Percentiles rank a stretch among this genome's conserved stretches.
Evolutionary conservation across 2,329 filamentous ascomycete genomes (phyloP).

Genomic region (Xylariaceae sp.): DNA sequence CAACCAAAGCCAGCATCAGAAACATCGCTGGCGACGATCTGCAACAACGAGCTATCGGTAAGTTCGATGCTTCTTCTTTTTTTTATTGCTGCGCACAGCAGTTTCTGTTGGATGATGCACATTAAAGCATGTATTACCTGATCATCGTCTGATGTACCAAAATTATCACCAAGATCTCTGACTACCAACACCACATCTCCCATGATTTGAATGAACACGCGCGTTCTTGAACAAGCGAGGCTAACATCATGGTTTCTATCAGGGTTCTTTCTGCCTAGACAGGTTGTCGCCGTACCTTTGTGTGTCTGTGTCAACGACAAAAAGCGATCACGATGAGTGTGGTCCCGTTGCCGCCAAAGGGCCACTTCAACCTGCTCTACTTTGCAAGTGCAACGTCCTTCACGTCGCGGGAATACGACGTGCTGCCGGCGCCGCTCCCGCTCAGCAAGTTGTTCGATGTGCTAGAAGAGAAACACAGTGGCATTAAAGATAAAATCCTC

Average conservation of each 20-base stretch:
- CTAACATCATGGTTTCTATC: slow-evolving; percentile 14
- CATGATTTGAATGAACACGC: slow-evolving; percentile 14
- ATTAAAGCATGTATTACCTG: slow-evolving; percentile 56
- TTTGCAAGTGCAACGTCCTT: slow-evolving; percentile 71
- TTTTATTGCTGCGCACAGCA: slow-evolving; percentile 33
- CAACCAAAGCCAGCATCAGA: slow-evolving; percentile 5
- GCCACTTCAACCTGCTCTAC: slow-evolving; percentile 75
- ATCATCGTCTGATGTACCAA: slow-evolving; percentile 49
- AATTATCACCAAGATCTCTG: slow-evolving; percentile 70
- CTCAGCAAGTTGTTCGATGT: slow-evolving; percentile 58
- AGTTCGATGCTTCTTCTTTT: neutral
- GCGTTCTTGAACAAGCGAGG: neutral
- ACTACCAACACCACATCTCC: slow-evolving; percentile 35
- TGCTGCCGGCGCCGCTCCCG: slow-evolving; percentile 60
- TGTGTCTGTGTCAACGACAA: no score
- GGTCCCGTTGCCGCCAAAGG: slow-evolving; percentile 46
- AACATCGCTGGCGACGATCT: neutral
- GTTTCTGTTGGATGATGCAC: slow-evolving; percentile 43
- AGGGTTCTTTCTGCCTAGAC: neutral
- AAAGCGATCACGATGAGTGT: slow-evolving; percentile 31
- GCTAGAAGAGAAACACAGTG: slow-evolving; percentile 65
- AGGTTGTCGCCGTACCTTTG: neutral
- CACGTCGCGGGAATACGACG: slow-evolving; percentile 62
- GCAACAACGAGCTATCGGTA: slow-evolving; percentile 1
- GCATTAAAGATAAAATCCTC: slow-evolving; percentile 64